Evolutionary conservation across 1,284 basidiomycete genomes (phyloP).

Genomic region (Trichosporon faecale): DNA sequence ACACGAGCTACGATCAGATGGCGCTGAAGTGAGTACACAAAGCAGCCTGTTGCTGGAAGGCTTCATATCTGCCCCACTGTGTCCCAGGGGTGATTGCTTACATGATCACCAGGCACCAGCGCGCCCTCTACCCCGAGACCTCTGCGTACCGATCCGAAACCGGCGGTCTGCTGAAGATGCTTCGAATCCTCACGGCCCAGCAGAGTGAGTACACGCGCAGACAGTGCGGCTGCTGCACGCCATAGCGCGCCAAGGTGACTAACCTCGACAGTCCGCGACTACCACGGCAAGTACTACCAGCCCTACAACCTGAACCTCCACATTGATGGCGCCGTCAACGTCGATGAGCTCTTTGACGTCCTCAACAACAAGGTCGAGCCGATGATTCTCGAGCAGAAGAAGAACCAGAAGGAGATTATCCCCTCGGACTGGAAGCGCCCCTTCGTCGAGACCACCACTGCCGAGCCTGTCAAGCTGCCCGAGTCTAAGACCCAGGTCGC

Average conservation of each 20-base stretch:
- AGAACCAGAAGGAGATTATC: not conserved
- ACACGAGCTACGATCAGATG: constrained; percentile 87
- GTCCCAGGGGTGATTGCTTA: constrained; percentile 17
- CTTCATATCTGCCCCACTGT: not conserved
- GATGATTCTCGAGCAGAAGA: constrained; percentile 57
- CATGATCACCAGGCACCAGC: constrained; percentile 62
- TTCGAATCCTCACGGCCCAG: constrained; percentile 80
- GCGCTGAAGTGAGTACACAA: constrained; percentile 64
- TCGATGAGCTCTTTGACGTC: constrained; percentile 60
- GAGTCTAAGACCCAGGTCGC: constrained; percentile 61
- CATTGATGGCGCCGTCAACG: constrained; percentile 57
- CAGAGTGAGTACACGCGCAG: constrained; percentile 63
- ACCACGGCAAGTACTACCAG: constrained; percentile 87
- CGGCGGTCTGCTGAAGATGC: constrained; percentile 88
- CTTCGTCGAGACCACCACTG: constrained; percentile 83
- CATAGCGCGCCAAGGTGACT: not conserved
- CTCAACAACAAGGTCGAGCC: constrained; percentile 80
- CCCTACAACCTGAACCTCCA: constrained; percentile 76
- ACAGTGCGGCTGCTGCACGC: not conserved
- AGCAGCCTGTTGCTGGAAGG: not conserved
- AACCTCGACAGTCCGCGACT: constrained; percentile 67
- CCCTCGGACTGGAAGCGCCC: constrained; percentile 86
- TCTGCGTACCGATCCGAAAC: constrained; percentile 96
- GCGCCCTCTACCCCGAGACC: constrained; percentile 70
- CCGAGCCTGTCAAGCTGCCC: constrained; percentile 60